A percentile compares a stretch with the other conserved stretches of the same genome.
Evolutionary conservation across 192 early-diverging fungal genomes (phyloP).

Genomic region (Globomyces pollinis-pini): DNA sequence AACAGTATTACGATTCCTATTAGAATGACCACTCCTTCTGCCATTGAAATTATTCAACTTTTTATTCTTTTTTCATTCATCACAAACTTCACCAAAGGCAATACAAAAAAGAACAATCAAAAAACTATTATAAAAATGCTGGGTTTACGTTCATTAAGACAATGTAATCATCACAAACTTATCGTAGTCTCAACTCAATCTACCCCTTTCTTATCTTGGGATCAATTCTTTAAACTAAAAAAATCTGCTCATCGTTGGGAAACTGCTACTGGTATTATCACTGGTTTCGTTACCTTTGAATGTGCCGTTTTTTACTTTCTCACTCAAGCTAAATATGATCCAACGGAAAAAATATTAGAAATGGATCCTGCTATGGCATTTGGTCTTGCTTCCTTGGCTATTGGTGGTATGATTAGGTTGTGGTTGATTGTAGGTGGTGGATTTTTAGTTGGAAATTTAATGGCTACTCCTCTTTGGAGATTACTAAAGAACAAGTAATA

Average conservation of each 20-base stretch:
- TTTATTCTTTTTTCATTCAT: too few species aligned
- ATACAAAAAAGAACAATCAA: too few species aligned
- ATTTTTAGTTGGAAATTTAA: constrained; percentile 1
- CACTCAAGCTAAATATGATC: constrained; percentile 6
- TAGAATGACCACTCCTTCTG: too few species aligned
- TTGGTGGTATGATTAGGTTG: background rate
- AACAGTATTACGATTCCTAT: too few species aligned
- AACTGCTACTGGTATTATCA: background rate
- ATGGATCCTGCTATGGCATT: background rate
- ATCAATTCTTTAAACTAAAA: background rate
- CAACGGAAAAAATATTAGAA: background rate
- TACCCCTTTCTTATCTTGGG: too few species aligned
- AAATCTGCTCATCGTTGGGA: background rate
- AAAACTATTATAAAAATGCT: too few species aligned
- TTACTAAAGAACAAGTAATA: background rate
- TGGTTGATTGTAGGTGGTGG: background rate
- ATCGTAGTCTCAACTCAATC: too few species aligned
- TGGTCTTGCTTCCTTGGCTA: background rate
- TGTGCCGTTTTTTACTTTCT: constrained; percentile 8
- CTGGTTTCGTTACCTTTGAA: background rate
- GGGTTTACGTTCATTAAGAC: too few species aligned
- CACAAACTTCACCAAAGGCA: too few species aligned
- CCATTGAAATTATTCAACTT: too few species aligned
- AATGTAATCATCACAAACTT: too few species aligned
- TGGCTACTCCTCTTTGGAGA: constrained; percentile 4